phyloP scores from a whole-genome alignment of 257 asterid genomes.

The Coffea eugenioides region DNA sequence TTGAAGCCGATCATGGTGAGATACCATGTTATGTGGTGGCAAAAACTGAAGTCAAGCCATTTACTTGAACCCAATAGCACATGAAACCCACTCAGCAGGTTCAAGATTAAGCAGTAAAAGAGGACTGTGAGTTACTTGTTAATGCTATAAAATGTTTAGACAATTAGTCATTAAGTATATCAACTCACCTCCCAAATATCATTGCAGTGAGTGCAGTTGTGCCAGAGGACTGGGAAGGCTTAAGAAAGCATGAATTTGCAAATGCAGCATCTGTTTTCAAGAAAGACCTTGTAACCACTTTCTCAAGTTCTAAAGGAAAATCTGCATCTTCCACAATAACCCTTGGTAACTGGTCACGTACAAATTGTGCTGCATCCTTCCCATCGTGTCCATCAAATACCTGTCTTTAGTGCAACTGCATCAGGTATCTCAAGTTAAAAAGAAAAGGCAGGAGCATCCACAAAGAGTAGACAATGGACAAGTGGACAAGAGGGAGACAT shows the following conservation, averaged over 20 bases:
- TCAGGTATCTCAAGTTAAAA: constrained; percentile 18
- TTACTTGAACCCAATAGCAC: neutral
- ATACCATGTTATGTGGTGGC: neutral
- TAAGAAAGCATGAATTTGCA: constrained; percentile 65
- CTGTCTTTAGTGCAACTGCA: constrained; percentile 39
- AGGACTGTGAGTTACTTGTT: neutral
- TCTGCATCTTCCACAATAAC: constrained; percentile 78
- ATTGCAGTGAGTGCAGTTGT: constrained; percentile 92
- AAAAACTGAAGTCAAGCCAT: neutral
- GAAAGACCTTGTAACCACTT: constrained; percentile 74
- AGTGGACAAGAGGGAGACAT: neutral
- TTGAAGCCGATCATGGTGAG: neutral
- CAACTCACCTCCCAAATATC: constrained; percentile 73
- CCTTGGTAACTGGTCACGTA: constrained; percentile 80
- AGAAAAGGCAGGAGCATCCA: neutral
- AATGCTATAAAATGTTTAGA: neutral
- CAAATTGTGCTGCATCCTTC: constrained; percentile 84
- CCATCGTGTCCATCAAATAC: constrained; percentile 98
- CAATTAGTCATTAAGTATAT: constrained; percentile 1
- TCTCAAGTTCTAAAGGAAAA: constrained; percentile 83
- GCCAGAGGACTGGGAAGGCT: constrained; percentile 75
- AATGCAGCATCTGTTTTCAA: constrained; percentile 71
- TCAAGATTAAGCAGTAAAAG: neutral
- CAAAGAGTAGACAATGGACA: too few species aligned
- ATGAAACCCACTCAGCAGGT: neutral